Conservation (phyloP, 1,284 basidiomycete genomes). For the Xanthoconium separans region DNA sequence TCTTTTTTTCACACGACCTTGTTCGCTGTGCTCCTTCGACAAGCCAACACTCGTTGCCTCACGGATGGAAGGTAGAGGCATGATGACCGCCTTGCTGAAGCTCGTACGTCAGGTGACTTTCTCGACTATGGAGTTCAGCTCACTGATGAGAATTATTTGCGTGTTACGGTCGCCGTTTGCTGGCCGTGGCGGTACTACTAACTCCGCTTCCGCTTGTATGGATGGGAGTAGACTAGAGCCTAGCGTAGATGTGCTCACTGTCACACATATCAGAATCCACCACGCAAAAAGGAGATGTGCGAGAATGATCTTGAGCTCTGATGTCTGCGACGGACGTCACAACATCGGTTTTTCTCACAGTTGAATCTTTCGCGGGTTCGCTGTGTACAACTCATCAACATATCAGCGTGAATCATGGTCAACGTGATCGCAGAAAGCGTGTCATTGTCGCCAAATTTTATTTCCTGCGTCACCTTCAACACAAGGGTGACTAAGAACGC, state of each 20-base stretch:
- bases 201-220: slow-evolving; percentile 39
- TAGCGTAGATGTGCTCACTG: slow-evolving; percentile 89
- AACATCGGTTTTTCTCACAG: slow-evolving; percentile 77
- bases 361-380: slow-evolving; percentile 90
- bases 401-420: slow-evolving; percentile 97
- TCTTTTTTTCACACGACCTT: slow-evolving; percentile 78
- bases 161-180: slow-evolving; percentile 16
- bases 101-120: slow-evolving; percentile 35
- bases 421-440: slow-evolving; percentile 96
- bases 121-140: slow-evolving; percentile 13
- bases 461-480: slow-evolving; percentile 63
- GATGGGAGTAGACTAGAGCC: slow-evolving; percentile 78
- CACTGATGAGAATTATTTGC: slow-evolving; percentile 21
- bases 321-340: slow-evolving; percentile 85
- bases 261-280: neutral
- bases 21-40: slow-evolving; percentile 78
- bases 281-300: neutral
- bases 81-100: slow-evolving; percentile 47
- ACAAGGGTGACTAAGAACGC: neutral
- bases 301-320: slow-evolving; percentile 68
- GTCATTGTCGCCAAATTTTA: slow-evolving; percentile 99
- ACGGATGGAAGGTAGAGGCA: slow-evolving; percentile 37
- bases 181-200: slow-evolving; percentile 47
- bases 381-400: slow-evolving; percentile 94
- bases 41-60: slow-evolving; percentile 43